Percentiles rank a stretch among this genome's conserved stretches.
Conservation (phyloP, 2,329 filamentous ascomycete species). For the Hysterium pulicare region DNA sequence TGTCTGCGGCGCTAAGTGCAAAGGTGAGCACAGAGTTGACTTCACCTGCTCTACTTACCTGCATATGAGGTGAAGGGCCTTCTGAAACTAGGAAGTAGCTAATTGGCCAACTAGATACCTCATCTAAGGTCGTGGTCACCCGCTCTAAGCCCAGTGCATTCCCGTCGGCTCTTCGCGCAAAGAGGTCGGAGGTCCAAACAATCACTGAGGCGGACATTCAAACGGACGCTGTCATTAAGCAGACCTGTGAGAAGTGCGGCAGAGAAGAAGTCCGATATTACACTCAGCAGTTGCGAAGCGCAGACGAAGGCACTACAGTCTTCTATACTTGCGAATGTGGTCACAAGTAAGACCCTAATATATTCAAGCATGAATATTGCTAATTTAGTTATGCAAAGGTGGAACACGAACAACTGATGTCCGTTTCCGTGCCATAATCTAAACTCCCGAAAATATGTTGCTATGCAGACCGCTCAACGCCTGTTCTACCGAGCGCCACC, state of each 20-base stretch:
- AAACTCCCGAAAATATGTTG: slow-evolving; percentile 1
- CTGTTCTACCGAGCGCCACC: background rate
- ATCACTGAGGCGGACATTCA: slow-evolving; percentile 74
- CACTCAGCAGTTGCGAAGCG: slow-evolving; percentile 80
- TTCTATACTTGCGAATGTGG: slow-evolving; percentile 89
- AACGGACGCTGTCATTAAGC: slow-evolving; percentile 65
- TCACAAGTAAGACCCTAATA: slow-evolving; percentile 52
- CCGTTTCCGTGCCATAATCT: slow-evolving; percentile 6
- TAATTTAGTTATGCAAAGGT: slow-evolving; percentile 28
- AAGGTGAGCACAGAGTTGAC: slow-evolving; percentile 54
- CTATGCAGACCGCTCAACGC: slow-evolving; percentile 8
- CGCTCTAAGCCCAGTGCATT: slow-evolving; percentile 87
- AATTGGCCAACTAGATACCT: slow-evolving; percentile 27
- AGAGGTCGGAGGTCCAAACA: slow-evolving; percentile 80
- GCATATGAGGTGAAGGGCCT: background rate
- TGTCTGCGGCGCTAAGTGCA: slow-evolving; percentile 80
- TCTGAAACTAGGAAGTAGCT: background rate
- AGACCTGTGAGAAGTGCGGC: slow-evolving; percentile 78
- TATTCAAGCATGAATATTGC: slow-evolving; percentile 12
- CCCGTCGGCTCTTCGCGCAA: slow-evolving; percentile 82
- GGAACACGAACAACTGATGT: slow-evolving; percentile 60
- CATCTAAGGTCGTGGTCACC: slow-evolving; percentile 71
- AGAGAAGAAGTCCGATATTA: slow-evolving; percentile 79
- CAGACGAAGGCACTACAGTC: slow-evolving; percentile 91
- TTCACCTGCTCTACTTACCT: background rate